Evolutionary conservation across 2,329 filamentous ascomycete genomes (phyloP), one percentile per base, ranked within the genome.

Genomic region (Xylaria hypoxylon): DNA sequence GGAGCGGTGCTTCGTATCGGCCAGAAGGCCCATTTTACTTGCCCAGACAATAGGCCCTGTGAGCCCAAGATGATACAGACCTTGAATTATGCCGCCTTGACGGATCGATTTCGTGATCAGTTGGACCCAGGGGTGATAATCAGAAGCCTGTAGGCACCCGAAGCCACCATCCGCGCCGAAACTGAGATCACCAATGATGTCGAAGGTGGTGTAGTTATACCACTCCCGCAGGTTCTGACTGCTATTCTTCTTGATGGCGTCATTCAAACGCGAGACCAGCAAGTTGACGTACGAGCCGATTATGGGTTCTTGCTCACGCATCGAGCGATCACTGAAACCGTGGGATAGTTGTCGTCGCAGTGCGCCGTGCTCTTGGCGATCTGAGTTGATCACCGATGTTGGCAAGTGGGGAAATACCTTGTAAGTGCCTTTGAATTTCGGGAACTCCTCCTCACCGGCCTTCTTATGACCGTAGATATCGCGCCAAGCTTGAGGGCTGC

Each of bases 141-240:
- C 52, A 65, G 75, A 75, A n/a, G 68, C 68, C 38, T 75, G 57
- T 7, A 82, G 71, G 60, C 75, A 77, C 5, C 75, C 75, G 68
- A 83, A 83, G 3, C 79, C 77, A 45, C 68, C 68, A 17, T 57
- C 53, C 52, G 81, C 78, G 2, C 81, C 82, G 69, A 85, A 84
- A 1, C 81, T 79, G 11, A 85, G 77, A 68, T 84, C 82, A 24
- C 81, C 81, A 59, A 82, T 78, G 45, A 82, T 73, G 70, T 82
- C 81, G 69, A 83, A 82, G 11, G 80, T 79, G 1, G 77, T 70
- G 68, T 74, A 80, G 66, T 80, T 80, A 67, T 73, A 79, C 80
- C 80, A 82, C 59, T 78, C 73, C 15, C 71, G 74, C 71, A 82
- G 74, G 51, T 77, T 74, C 42, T 68, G 67, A 13, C 31, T 24